Evolutionary conservation across 2,329 filamentous ascomycete species (phyloP).

Genomic region (Diaporthe amygdali): DNA sequence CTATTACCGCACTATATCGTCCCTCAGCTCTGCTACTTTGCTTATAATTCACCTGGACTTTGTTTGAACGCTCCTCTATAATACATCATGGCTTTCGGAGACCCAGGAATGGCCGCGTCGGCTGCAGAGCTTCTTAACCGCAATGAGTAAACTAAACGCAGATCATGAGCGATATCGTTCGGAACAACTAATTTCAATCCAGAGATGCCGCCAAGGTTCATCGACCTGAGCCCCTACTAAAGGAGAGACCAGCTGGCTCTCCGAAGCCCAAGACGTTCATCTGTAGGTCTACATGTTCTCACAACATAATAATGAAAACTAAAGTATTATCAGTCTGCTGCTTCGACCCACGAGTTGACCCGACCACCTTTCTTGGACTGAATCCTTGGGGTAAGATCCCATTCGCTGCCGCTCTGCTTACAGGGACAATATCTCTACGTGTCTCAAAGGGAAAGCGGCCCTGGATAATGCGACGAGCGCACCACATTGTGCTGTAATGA

Average conservation of each 20-base stretch:
- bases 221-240: neutral
- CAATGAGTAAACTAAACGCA: neutral
- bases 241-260: neutral
- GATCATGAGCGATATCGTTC: neutral
- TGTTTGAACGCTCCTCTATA: neutral
- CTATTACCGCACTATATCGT: too few relatives aligned
- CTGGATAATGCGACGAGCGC: too few relatives aligned
- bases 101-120: neutral
- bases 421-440: neutral
- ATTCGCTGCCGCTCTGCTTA: neutral
- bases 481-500: too few relatives aligned
- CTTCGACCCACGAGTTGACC: neutral
- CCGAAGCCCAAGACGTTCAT: conserved; percentile 9
- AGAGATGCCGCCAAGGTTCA: neutral
- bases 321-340: neutral
- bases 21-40: neutral
- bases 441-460: neutral
- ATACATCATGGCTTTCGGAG: neutral
- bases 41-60: neutral
- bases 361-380: neutral
- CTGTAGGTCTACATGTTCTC: neutral
- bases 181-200: neutral
- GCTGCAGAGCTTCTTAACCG: neutral
- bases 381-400: neutral
- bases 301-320: neutral